Percentiles rank a stretch among this genome's conserved stretches.
Conservation (phyloP, 768 basidiomycete genomes). For the Astraeus odoratus region DNA sequence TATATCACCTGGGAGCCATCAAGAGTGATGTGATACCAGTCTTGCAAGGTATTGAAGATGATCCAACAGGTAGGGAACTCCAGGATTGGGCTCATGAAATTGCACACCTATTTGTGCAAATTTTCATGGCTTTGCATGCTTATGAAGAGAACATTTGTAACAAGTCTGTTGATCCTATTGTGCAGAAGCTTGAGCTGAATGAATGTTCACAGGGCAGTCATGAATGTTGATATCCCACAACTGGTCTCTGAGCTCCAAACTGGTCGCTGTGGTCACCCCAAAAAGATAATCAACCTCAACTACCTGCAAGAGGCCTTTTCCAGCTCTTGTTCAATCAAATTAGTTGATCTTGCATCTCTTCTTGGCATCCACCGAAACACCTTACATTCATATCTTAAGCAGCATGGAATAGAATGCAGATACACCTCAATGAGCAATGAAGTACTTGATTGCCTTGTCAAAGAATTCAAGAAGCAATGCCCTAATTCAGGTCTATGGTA, state of each 20-base stretch:
- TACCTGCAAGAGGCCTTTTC: conserved; percentile 5
- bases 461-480: too few relatives aligned
- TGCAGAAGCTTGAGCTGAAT: neutral
- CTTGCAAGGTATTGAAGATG: neutral
- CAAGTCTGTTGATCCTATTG: neutral
- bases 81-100: neutral
- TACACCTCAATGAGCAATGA: too few relatives aligned
- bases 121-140: neutral
- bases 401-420: conserved; percentile 8
- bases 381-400: conserved; percentile 3
- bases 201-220: neutral
- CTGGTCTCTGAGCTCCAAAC: neutral
- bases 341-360: too few relatives aligned
- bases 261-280: neutral
- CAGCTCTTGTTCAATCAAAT: too few relatives aligned
- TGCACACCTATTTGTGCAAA: neutral
- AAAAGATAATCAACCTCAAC: conserved; percentile 4
- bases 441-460: too few relatives aligned
- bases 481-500: conserved; percentile 25
- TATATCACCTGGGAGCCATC: neutral
- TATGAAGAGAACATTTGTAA: neutral
- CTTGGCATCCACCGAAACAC: conserved; percentile 9
- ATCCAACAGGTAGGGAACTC: too few relatives aligned
- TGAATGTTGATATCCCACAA: conserved; percentile 1
- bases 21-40: neutral